phyloP scores from a whole-genome alignment of 768 basidiomycete genomes.

The Amanita muscaria region DNA sequence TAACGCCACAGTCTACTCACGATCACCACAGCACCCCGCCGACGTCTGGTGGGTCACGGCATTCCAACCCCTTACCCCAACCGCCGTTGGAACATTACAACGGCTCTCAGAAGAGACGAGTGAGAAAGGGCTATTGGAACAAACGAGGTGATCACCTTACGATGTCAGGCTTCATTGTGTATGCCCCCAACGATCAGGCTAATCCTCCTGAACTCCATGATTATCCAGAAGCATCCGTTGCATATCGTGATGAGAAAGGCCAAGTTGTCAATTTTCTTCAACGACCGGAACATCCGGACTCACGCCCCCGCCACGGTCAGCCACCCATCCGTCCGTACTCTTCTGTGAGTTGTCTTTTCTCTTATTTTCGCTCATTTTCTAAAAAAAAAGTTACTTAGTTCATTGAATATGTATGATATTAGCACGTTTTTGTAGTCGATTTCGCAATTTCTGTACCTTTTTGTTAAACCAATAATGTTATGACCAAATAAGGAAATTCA shows the following conservation, averaged over 20 bases:
- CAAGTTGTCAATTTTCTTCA: conserved; percentile 29
- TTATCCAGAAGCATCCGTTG: conserved; percentile 48
- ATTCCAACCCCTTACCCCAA: conserved; percentile 15
- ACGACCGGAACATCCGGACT: conserved; percentile 53
- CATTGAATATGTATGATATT: conserved; percentile 6
- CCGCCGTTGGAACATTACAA: conserved; percentile 11
- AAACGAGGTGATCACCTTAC: conserved; percentile 67
- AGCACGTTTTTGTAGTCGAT: too few species aligned
- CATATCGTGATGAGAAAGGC: conserved; percentile 49
- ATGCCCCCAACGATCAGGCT: conserved; percentile 46
- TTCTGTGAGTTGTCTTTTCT: conserved; percentile 26
- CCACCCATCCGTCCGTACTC: conserved; percentile 50
- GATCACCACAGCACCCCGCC: conserved; percentile 12
- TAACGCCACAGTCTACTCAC: conserved; percentile 13
- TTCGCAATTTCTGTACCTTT: too few species aligned
- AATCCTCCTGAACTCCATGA: conserved; percentile 52
- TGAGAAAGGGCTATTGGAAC: conserved; percentile 64
- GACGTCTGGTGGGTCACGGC: conserved; percentile 12
- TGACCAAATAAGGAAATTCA: too few species aligned
- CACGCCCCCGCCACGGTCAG: conserved; percentile 48
- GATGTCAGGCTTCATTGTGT: conserved; percentile 47
- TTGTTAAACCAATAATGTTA: too few species aligned
- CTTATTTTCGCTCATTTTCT: neutral
- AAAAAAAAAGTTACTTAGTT: neutral
- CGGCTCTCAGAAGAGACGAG: conserved; percentile 19